Evolutionary conservation across 352 stramenopile species (phyloP).

Genomic region (Globisporangium yorkense): DNA sequence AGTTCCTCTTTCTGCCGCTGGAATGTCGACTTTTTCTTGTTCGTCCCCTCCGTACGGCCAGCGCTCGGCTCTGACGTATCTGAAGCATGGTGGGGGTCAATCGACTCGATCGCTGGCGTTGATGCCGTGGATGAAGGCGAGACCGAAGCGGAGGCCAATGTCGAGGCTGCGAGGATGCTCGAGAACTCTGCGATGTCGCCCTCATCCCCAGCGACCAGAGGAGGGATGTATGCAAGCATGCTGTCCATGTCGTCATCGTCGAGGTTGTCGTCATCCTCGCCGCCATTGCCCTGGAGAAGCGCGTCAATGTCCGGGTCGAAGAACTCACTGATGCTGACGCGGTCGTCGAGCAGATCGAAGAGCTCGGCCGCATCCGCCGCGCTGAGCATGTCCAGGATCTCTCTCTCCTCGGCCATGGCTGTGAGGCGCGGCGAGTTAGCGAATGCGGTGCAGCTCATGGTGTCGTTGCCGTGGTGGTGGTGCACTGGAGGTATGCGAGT

Average conservation of each 20-base stretch:
- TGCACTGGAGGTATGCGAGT: background rate
- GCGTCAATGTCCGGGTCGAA: slow-evolving; percentile 3
- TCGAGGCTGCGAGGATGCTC: background rate
- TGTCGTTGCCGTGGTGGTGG: background rate
- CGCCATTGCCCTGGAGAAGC: background rate
- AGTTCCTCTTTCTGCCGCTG: slow-evolving; percentile 8
- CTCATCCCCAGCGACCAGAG: background rate
- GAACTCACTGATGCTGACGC: background rate
- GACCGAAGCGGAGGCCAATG: background rate
- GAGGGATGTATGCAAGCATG: background rate
- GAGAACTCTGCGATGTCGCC: background rate
- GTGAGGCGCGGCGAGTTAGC: background rate
- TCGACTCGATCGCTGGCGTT: background rate
- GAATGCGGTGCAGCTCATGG: background rate
- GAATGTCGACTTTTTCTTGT: slow-evolving; percentile 6
- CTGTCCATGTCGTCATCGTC: background rate
- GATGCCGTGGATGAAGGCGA: background rate
- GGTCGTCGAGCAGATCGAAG: slow-evolving; percentile 1
- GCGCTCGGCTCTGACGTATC: background rate
- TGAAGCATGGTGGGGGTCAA: background rate
- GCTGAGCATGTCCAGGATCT: slow-evolving; percentile 24
- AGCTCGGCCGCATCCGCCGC: background rate
- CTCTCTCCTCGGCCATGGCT: slow-evolving; percentile 2
- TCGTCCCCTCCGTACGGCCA: background rate
- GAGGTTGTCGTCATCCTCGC: background rate